A percentile compares a stretch with the other conserved stretches of the same genome.
phyloP scores from a whole-genome alignment of 2,329 filamentous ascomycete species.

The Alternaria triticimaculans region DNA sequence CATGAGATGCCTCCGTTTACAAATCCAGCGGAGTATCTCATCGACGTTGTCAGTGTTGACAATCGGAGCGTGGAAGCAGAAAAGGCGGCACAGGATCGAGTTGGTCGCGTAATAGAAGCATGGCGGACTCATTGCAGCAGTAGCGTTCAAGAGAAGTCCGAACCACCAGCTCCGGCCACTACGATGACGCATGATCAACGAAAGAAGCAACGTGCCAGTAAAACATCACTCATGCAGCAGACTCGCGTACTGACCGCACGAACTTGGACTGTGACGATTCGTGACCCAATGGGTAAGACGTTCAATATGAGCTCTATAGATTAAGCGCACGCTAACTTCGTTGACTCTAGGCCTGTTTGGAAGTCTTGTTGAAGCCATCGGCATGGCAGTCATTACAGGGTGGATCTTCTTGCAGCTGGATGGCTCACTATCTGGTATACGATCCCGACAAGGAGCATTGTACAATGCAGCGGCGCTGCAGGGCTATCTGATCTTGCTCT shows the following conservation, averaged over 20 bases:
- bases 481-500: constrained; percentile 77
- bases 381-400: constrained; percentile 74
- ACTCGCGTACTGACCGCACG: constrained; percentile 70
- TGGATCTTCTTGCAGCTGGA: constrained; percentile 75
- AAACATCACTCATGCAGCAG: constrained; percentile 68
- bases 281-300: constrained; percentile 71
- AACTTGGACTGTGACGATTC: constrained; percentile 73
- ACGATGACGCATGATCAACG: not conserved
- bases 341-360: constrained; percentile 60
- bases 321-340: not conserved
- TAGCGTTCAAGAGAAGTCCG: constrained; percentile 19
- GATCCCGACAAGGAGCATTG: constrained; percentile 74
- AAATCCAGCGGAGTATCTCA: constrained; percentile 78
- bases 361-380: constrained; percentile 71
- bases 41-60: constrained; percentile 77
- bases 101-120: constrained; percentile 65
- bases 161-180: not conserved
- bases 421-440: constrained; percentile 72
- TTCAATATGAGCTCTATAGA: not conserved
- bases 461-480: constrained; percentile 76
- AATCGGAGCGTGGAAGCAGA: constrained; percentile 73
- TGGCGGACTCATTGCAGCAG: constrained; percentile 57
- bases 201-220: constrained; percentile 42
- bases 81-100: constrained; percentile 62
- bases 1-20: constrained; percentile 72